Conservation (phyloP, 106 monocot genomes). For the Acorus calamus region DNA sequence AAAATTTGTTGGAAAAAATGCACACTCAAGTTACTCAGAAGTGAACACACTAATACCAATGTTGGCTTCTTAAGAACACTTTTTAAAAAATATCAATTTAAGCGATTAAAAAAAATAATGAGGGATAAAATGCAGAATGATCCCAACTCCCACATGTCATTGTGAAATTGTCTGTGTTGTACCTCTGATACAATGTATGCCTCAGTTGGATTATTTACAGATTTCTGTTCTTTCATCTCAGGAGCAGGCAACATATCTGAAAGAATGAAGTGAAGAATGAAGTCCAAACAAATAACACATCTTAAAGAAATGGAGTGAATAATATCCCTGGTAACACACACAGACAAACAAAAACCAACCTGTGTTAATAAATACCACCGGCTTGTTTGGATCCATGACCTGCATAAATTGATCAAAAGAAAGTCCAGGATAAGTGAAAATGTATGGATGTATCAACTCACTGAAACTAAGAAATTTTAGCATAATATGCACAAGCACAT, state of each 20-base stretch:
- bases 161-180: background rate
- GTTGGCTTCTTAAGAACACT: too few species aligned
- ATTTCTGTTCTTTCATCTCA: slow-evolving; percentile 51
- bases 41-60: too few species aligned
- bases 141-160: too few species aligned
- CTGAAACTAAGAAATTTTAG: background rate
- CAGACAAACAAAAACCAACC: slow-evolving; percentile 26
- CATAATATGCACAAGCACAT: too few species aligned
- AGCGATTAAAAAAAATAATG: too few species aligned
- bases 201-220: slow-evolving; percentile 65
- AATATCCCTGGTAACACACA: background rate
- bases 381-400: slow-evolving; percentile 76
- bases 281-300: background rate
- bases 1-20: background rate
- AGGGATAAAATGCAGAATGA: background rate
- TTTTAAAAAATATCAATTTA: too few species aligned
- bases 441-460: too few species aligned
- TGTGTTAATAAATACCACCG: slow-evolving; percentile 74
- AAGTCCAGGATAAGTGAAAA: slow-evolving; percentile 2
- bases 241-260: slow-evolving; percentile 64
- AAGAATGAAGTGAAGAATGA: slow-evolving; percentile 7
- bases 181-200: slow-evolving; percentile 71
- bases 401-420: slow-evolving; percentile 21
- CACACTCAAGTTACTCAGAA: background rate
- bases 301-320: background rate